A percentile compares a stretch with the other conserved stretches of the same genome.
Evolutionary conservation across 2,329 filamentous ascomycete genomes (phyloP).

Genomic region (Claviceps quebecensis): DNA sequence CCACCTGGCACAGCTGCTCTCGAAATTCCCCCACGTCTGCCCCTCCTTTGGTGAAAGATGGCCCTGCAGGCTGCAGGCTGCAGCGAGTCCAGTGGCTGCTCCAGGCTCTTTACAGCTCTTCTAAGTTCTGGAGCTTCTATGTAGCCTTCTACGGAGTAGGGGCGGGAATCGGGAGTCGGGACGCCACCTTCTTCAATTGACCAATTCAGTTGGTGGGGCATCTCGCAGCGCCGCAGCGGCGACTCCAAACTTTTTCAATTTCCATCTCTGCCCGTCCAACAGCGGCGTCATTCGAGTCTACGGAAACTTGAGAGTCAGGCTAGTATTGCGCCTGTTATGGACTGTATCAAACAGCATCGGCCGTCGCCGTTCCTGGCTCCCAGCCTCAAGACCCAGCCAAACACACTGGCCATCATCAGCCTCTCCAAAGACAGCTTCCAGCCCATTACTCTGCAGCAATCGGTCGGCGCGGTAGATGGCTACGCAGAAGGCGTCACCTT

Average conservation of each 20-base stretch:
- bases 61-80: too few relatives aligned
- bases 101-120: too few relatives aligned
- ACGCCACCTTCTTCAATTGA: too few relatives aligned
- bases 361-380: constrained; percentile 70
- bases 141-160: background rate
- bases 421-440: constrained; percentile 76
- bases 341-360: background rate
- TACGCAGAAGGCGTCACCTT: constrained; percentile 66
- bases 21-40: background rate
- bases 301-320: background rate
- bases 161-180: background rate
- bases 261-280: background rate
- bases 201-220: background rate
- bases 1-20: too few relatives aligned
- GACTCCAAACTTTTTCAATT: background rate
- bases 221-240: background rate
- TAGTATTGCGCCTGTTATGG: background rate
- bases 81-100: too few relatives aligned
- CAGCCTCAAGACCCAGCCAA: constrained; percentile 43
- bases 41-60: background rate
- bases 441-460: constrained; percentile 54
- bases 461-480: constrained; percentile 50
- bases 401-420: constrained; percentile 69
- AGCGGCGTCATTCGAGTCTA: background rate
- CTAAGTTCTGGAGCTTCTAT: too few relatives aligned